Evolutionary conservation across 768 basidiomycete genomes (phyloP).

Genomic region (Lentinula sp.): DNA sequence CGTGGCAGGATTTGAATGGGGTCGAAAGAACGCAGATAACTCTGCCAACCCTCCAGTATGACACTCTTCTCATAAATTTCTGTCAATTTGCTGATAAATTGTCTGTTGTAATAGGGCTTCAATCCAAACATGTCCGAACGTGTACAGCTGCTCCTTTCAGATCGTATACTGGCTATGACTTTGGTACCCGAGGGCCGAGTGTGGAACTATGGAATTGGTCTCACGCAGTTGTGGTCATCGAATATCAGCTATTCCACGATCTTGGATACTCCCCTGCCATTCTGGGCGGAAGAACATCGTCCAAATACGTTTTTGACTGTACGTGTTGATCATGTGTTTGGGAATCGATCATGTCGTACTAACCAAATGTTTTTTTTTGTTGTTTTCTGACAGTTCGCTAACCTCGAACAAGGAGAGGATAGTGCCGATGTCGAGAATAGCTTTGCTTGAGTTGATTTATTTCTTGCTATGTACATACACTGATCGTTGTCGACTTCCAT

Average conservation of each 20-base stretch:
- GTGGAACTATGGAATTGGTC: constrained; percentile 95
- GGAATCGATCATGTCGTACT: background rate
- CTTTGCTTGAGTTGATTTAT: constrained; percentile 56
- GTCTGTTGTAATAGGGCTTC: constrained; percentile 59
- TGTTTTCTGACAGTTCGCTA: constrained; percentile 62
- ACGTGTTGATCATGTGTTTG: constrained; percentile 22
- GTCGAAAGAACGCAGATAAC: constrained; percentile 85
- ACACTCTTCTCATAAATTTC: background rate
- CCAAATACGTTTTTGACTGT: constrained; percentile 92
- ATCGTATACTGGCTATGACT: constrained; percentile 94
- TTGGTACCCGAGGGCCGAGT: constrained; percentile 90
- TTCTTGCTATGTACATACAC: background rate
- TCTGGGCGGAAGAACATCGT: constrained; percentile 96
- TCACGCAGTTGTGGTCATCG: constrained; percentile 88
- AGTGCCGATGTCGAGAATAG: constrained; percentile 95
- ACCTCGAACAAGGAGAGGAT: constrained; percentile 84
- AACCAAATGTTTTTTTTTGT: background rate
- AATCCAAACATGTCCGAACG: constrained; percentile 99
- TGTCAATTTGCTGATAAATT: constrained; percentile 6
- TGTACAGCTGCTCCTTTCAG: constrained; percentile 88
- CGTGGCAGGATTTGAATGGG: constrained; percentile 96
- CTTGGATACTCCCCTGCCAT: constrained; percentile 87
- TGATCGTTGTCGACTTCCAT: background rate
- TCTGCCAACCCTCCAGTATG: constrained; percentile 71
- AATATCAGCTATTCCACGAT: constrained; percentile 77